Evolutionary conservation across 1,284 basidiomycete species (phyloP), one percentile per base, ranked within the genome.

Genomic region (Sutorius eximius): DNA sequence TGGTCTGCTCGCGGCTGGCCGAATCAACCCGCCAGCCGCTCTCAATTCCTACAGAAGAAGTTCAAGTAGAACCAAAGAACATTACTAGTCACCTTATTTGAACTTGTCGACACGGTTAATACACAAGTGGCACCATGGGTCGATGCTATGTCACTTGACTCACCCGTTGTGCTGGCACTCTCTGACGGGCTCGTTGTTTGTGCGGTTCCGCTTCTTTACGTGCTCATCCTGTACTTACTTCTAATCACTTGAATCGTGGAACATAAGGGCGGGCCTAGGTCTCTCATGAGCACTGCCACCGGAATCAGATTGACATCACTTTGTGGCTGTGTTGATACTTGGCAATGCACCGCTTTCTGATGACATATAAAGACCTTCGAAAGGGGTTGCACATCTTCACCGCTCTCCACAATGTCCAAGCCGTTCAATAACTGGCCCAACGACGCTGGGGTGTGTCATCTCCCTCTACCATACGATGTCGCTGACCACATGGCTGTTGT

Each of bases 361-460:
- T 38, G 18, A 7, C 9, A n/a, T 15, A 4, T 55, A 48, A 41
- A 56, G n/a, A 9, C 24, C 16, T 16, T 29, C 16, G 15, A 56
- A 15, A 53, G 46, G 54, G 54, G 37, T 38, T 20, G 15, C 3
- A n/a, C 18, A 4, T 6, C 13, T 11, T 15, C 33, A 34, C 15
- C 34, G 24, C 40, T 27, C 1, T 37, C 33, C 32, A 51, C 9
- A 7, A 67, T 69, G 63, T 41, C 55, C 43, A 53, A 60, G 18
- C 58, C 67, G 1, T 68, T 68, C 53, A 68, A 71, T 44, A 52
- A 62, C 50, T 68, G 66, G 66, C 66, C 69, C 24, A 68, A 68
- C 38, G 66, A 68, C 47, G 52, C 49, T 11, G 66, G 69, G 44
- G 66, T 68, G 20, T 40, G 63, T 58, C 18, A n/a, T 12, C 6